phyloP scores from a whole-genome alignment of 305 asterid genomes.

The Ilex paraguariensis region DNA sequence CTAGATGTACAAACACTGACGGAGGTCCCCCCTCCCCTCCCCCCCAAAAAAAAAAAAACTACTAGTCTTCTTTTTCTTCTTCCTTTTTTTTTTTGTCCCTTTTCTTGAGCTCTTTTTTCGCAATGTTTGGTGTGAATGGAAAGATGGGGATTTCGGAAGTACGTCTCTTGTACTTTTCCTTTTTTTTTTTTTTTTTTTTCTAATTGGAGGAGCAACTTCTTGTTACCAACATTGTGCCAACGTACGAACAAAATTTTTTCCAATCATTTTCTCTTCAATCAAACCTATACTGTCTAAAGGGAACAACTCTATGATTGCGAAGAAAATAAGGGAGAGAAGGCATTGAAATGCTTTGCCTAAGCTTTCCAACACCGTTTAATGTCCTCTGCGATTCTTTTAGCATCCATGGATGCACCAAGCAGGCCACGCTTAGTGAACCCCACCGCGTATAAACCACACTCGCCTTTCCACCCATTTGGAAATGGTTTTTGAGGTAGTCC shows the following conservation, averaged over 20 bases:
- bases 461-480: constrained; percentile 97
- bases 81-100: neutral
- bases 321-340: neutral
- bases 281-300: constrained; percentile 1
- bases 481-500: constrained; percentile 85
- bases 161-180: neutral
- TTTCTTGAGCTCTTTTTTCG: constrained; percentile 10
- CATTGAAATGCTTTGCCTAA: constrained; percentile 21
- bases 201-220: constrained; percentile 8
- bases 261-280: constrained; percentile 8
- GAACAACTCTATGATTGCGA: neutral
- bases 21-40: constrained; percentile 7
- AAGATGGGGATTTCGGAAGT: constrained; percentile 7
- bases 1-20: constrained; percentile 28
- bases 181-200: neutral
- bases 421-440: constrained; percentile 98
- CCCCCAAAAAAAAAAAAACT: constrained; percentile 16
- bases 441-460: constrained; percentile 78
- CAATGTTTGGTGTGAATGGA: constrained; percentile 12
- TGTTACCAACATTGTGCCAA: constrained; percentile 3
- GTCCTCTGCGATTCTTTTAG: constrained; percentile 74
- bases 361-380: constrained; percentile 37
- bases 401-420: constrained; percentile 93
- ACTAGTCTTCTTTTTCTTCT: constrained; percentile 1
- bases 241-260: constrained; percentile 5